Conservation (phyloP, 148 eudicot genomes). For the Dianthus caryophyllus region DNA sequence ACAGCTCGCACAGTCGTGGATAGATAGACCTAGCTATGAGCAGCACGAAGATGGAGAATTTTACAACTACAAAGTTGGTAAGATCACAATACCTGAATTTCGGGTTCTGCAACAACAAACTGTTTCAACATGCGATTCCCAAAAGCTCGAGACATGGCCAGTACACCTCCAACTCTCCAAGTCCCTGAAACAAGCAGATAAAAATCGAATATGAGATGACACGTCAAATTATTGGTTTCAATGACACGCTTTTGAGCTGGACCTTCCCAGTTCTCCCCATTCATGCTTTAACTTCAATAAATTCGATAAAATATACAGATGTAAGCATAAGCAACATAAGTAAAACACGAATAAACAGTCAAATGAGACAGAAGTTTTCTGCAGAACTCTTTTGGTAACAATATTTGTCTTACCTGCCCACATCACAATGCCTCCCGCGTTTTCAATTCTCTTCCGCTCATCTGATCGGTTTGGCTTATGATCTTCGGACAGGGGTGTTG, state of each 20-base stretch:
- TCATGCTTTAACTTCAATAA: not conserved
- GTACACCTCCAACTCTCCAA: constrained; percentile 98
- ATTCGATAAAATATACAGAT: not conserved
- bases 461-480: constrained; percentile 95
- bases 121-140: constrained; percentile 98
- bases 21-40: not conserved
- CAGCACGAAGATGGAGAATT: not conserved
- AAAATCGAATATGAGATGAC: not conserved
- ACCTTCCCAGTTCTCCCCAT: not conserved
- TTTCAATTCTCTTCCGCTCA: constrained; percentile 93
- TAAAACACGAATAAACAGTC: not conserved
- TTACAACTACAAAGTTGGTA: not conserved
- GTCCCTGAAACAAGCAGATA: constrained; percentile 54
- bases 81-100: constrained; percentile 68
- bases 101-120: constrained; percentile 93
- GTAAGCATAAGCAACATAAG: not conserved
- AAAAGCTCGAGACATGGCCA: constrained; percentile 99
- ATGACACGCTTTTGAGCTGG: constrained; percentile 6
- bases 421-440: constrained; percentile 94
- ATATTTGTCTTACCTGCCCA: constrained; percentile 74
- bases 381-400: not conserved
- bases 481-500: constrained; percentile 93
- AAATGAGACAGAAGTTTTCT: not conserved
- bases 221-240: not conserved
- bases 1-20: too few species aligned